phyloP scores from a whole-genome alignment of 495 filamentous ascomycete genomes.

The Aspergillus nanangensis region DNA sequence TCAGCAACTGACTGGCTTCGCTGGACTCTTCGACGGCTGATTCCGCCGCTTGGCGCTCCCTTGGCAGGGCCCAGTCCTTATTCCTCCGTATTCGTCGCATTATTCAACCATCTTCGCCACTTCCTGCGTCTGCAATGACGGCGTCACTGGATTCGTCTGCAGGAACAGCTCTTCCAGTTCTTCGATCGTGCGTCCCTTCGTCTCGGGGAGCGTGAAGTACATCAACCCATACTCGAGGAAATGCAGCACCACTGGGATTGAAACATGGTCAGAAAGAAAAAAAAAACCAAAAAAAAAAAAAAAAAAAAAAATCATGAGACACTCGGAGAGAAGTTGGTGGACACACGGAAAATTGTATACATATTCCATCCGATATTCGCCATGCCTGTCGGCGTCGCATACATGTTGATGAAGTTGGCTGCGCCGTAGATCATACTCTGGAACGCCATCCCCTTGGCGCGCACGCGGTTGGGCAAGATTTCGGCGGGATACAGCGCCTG shows the following conservation, averaged over 20 bases:
- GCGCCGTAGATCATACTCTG: slow-evolving; percentile 46
- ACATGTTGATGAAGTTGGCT: slow-evolving; percentile 51
- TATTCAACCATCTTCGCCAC: background rate
- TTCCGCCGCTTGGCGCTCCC: too few relatives aligned
- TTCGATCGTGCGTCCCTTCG: slow-evolving; percentile 21
- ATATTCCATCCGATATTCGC: slow-evolving; percentile 55
- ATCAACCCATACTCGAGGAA: slow-evolving; percentile 44
- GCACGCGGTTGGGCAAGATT: slow-evolving; percentile 51
- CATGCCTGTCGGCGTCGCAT: slow-evolving; percentile 51
- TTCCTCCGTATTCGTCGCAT: too few relatives aligned
- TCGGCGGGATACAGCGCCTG: slow-evolving; percentile 66
- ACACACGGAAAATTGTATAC: slow-evolving; percentile 56
- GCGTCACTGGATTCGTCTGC: slow-evolving; percentile 9
- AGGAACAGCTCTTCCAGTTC: slow-evolving; percentile 4
- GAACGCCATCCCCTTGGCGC: slow-evolving; percentile 62
- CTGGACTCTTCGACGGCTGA: too few relatives aligned
- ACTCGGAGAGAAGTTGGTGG: too few relatives aligned
- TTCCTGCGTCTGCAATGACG: slow-evolving; percentile 3
- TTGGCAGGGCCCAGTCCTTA: too few relatives aligned
- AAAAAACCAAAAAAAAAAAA: too few relatives aligned
- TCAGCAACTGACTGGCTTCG: too few relatives aligned
- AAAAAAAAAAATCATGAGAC: too few relatives aligned
- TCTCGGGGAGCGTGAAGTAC: slow-evolving; percentile 61
- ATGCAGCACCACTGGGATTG: slow-evolving; percentile 38
- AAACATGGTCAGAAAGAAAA: too few relatives aligned